These are phyloP conservation scores for Zymoseptoria crescenta DNA, from an alignment of 2,329 filamentous ascomycete species.

Conservation along the genomic window DNA sequence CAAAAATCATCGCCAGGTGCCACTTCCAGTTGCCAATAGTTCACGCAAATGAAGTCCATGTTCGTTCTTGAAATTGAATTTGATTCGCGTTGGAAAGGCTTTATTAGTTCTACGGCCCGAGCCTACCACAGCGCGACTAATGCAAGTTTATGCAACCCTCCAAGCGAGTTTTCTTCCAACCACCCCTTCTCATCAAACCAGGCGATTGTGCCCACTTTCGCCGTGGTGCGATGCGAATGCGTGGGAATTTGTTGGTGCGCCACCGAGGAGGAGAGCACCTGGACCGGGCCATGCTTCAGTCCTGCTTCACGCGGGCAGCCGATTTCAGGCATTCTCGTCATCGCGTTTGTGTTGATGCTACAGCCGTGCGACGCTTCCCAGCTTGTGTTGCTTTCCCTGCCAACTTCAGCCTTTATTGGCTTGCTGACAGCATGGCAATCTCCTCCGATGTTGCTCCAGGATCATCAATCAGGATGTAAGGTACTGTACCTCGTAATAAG, in stretches of 20 bases:
- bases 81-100: neutral
- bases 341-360: no score
- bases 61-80: no score
- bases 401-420: neutral
- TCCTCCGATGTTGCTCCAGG: slow-evolving; percentile 7
- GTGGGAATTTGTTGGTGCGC: neutral
- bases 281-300: neutral
- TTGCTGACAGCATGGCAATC: slow-evolving; percentile 4
- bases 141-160: neutral
- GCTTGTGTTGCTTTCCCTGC: neutral
- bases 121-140: neutral
- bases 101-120: neutral
- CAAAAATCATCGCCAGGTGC: no score
- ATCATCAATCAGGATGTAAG: neutral
- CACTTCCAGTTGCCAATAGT: no score
- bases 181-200: neutral
- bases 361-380: neutral
- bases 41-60: no score
- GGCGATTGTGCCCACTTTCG: neutral
- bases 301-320: neutral
- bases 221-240: neutral
- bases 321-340: neutral
- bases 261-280: neutral
- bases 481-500: no score
- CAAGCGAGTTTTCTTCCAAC: neutral